These are phyloP conservation scores for Sanghuangporus weigelae DNA, from an alignment of 1,284 basidiomycete species.

Conservation along the genomic window DNA sequence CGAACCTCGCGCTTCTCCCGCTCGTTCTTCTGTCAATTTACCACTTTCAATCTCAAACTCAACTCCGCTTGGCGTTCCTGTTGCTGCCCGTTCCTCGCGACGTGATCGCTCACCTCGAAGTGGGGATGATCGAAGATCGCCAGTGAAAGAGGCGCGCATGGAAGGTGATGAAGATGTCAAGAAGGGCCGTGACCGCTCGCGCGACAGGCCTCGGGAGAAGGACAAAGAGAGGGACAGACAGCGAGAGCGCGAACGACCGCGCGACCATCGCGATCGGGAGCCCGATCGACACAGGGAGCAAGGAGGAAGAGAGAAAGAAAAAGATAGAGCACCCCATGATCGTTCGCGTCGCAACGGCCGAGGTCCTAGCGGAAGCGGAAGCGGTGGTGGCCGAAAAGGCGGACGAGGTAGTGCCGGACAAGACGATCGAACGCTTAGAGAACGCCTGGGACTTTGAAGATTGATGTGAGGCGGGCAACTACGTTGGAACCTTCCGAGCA, in stretches of 20 bases:
- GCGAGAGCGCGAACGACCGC: conserved; percentile 21
- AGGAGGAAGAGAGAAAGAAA: conserved; percentile 28
- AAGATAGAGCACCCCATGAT: conserved; percentile 26
- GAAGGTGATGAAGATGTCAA: conserved; percentile 15
- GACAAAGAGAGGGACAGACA: conserved; percentile 23
- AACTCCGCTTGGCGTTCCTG: neutral
- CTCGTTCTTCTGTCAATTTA: conserved; percentile 23
- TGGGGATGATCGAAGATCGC: conserved; percentile 5
- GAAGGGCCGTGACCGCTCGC: conserved; percentile 3
- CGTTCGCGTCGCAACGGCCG: conserved; percentile 32
- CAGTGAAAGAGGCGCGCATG: conserved; percentile 13
- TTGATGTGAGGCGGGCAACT: neutral
- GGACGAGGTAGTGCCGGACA: conserved; percentile 29
- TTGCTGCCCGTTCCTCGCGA: conserved; percentile 1
- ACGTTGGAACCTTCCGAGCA: neutral
- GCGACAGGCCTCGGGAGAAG: conserved; percentile 29
- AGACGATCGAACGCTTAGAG: conserved; percentile 71
- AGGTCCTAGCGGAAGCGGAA: conserved; percentile 21
- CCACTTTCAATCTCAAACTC: conserved; percentile 8
- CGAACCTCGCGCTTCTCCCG: conserved; percentile 44
- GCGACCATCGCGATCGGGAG: conserved; percentile 27
- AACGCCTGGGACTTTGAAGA: conserved; percentile 64
- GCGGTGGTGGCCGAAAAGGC: conserved; percentile 31
- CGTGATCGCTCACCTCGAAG: conserved; percentile 15
- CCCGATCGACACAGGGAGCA: conserved; percentile 24